phyloP scores from a whole-genome alignment of 2,329 filamentous ascomycete genomes.

The Parafenestella ontariensis region DNA sequence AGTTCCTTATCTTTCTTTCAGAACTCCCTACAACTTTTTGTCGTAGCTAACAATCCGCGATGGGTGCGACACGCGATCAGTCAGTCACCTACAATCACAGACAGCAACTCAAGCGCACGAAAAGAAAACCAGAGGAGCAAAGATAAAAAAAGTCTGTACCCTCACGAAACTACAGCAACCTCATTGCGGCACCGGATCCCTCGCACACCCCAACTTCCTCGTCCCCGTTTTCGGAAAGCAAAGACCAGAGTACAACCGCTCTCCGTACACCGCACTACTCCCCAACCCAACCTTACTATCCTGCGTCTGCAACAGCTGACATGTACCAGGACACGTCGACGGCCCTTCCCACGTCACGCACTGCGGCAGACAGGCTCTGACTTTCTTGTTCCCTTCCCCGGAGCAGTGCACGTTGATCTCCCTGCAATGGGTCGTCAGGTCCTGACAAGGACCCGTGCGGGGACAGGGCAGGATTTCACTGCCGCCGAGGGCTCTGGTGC shows the following conservation, averaged over 20 bases:
- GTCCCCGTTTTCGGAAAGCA: background rate
- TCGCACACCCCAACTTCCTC: background rate
- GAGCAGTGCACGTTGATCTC: background rate
- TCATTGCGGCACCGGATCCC: background rate
- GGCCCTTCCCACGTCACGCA: background rate
- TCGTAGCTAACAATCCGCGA: too few species aligned
- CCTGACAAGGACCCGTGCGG: background rate
- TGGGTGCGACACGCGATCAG: too few species aligned
- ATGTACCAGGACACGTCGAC: constrained; percentile 1
- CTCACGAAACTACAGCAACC: background rate
- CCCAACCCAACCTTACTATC: background rate
- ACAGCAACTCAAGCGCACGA: too few species aligned
- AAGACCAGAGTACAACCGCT: background rate
- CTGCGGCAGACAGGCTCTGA: constrained; percentile 4
- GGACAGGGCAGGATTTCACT: background rate
- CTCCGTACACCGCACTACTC: background rate
- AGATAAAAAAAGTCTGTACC: too few species aligned
- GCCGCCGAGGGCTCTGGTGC: background rate
- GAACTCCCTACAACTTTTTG: too few species aligned
- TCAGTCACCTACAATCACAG: too few species aligned
- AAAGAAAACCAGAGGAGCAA: too few species aligned
- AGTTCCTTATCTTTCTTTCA: too few species aligned
- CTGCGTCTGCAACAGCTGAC: constrained; percentile 1
- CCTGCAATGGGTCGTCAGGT: background rate
- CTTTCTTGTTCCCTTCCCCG: background rate